Conservation (phyloP, 2,329 filamentous ascomycete genomes). For the Nothophaeocryptopus gaeumannii region DNA sequence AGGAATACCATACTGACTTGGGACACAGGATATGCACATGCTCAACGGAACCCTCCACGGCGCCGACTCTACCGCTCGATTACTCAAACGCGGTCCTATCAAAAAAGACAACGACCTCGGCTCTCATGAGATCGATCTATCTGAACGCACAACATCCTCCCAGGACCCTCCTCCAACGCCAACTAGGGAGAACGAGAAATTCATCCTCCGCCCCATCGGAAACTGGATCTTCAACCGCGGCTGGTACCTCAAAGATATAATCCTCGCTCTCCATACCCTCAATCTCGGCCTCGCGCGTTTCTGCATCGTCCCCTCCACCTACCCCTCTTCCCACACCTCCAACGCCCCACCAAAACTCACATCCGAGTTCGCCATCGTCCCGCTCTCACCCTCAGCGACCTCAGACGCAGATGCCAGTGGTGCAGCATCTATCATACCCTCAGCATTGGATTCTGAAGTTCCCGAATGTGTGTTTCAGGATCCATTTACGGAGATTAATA, state of each 20-base stretch:
- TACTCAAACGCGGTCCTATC: not conserved
- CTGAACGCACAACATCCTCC: too few relatives aligned
- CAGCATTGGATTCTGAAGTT: too few relatives aligned
- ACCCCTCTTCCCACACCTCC: not conserved
- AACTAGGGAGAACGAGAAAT: not conserved
- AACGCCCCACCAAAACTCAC: slow-evolving; percentile 5
- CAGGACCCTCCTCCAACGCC: too few relatives aligned
- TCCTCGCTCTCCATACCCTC: slow-evolving; percentile 19
- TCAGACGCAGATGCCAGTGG: too few relatives aligned
- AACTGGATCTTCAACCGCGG: slow-evolving; percentile 18
- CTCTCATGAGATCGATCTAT: not conserved
- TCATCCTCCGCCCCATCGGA: slow-evolving; percentile 18
- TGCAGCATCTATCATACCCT: too few relatives aligned
- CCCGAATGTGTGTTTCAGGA: too few relatives aligned
- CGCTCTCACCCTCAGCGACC: not conserved
- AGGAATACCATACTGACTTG: not conserved
- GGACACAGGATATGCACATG: slow-evolving; percentile 24
- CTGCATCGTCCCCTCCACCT: slow-evolving; percentile 2
- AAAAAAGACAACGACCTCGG: not conserved
- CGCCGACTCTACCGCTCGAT: slow-evolving; percentile 8
- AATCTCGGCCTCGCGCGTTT: slow-evolving; percentile 17
- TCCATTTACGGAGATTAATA: slow-evolving; percentile 3
- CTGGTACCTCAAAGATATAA: slow-evolving; percentile 23
- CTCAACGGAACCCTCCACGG: slow-evolving; percentile 27
- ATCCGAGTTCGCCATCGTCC: slow-evolving; percentile 17